Evolutionary conservation across 495 filamentous ascomycete species (phyloP), one percentile per base, ranked within the genome.

Genomic region (Trichoderma gamsii): DNA sequence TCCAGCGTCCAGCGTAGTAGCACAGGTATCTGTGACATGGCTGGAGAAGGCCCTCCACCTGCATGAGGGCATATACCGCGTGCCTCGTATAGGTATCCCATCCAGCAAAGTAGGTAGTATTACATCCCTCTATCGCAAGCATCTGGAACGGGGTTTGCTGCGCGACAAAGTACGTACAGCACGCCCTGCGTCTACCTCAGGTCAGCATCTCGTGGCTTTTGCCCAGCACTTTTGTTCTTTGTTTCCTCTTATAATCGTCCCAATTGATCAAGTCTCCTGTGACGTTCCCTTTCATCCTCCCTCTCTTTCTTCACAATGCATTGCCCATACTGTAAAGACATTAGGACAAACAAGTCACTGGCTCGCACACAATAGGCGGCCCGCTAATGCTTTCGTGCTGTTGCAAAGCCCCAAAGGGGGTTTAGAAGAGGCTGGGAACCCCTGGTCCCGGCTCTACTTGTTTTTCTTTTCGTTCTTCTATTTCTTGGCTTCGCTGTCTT

Each of bases 121-220:
- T 52, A 1, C n/a, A 23, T 21, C 7, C 35, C 18, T 52, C 49
- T 23, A 3, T 9, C 16, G 9, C 49, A 52, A 38, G 49, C 49
- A 52, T 52, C 49, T 18, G 23, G 56, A 61, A 61, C 56, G 56
- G 56, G 56, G 56, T 61, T 61, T 61, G 23, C 56, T 61, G 56
- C 56, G 56, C 56, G 56, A 61, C 23, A 29, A 61, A 61, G 56
- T 61, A 29, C 56, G 56, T 61, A 61, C 56, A 61, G 23, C 23
- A 61, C 56, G 27, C 56, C 56, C 56, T 61, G 56, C 56, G 56
- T 61, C 56, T 61, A n/a, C 8, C 56, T 61, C 56, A 12, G 56
- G 56, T 61, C 56, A 61, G 56, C 56, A 61, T 61, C 56, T 32
- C 11, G 13, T 61, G 13, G 51, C 56, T 32, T 21, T 32, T 21